Evolutionary conservation across 1,284 basidiomycete genomes (phyloP), one percentile per base, ranked within the genome.

Genomic region (Sphagnurus paluster): DNA sequence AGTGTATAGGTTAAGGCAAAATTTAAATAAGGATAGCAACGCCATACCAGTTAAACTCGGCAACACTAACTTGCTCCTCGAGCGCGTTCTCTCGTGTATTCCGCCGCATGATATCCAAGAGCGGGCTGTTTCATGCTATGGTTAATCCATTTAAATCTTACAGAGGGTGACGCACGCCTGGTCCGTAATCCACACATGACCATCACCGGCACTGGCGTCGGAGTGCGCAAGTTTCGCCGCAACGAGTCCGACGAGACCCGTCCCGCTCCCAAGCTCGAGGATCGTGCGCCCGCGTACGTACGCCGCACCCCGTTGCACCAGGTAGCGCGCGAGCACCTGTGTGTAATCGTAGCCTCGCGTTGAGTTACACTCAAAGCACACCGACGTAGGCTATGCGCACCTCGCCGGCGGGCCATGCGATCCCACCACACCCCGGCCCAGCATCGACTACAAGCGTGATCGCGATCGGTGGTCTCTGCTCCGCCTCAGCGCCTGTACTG

Each of bases 321-420:
- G 70, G 64, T 93, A 93, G 36, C 71, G 75, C 4, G 87, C 79
- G 3, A 94, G 72, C 17, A 93, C 84, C 91, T 93, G 57, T 11
- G 44, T 7, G 19, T 13, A 29, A n/a, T n/a, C 10, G 29, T 7
- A 14, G 37, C 28, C 26, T 21, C 11, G 16, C 23, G n/a, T 39
- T 26, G 47, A 14, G 29, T 37, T 34, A 10, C 14, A 9, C 25
- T 26, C 16, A 11, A 23, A 42, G 38, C 13, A 25, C 8, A 30
- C 28, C 28, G 17, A 16, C 13, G 30, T 16, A 11, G 28, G 23
- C 25, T 30, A 9, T 17, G 11, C 39, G 25, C 30, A 93, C 93
- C 77, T 94, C 83, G 52, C 93, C 93, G 10, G 93, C 89, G 3
- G 91, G 92, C 93, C 93, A 97, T 9, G 92, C 84, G 38, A 93